These are phyloP conservation scores for Calonectria hawksworthii DNA, from an alignment of 2,329 filamentous ascomycete genomes.

Conservation along the genomic window DNA sequence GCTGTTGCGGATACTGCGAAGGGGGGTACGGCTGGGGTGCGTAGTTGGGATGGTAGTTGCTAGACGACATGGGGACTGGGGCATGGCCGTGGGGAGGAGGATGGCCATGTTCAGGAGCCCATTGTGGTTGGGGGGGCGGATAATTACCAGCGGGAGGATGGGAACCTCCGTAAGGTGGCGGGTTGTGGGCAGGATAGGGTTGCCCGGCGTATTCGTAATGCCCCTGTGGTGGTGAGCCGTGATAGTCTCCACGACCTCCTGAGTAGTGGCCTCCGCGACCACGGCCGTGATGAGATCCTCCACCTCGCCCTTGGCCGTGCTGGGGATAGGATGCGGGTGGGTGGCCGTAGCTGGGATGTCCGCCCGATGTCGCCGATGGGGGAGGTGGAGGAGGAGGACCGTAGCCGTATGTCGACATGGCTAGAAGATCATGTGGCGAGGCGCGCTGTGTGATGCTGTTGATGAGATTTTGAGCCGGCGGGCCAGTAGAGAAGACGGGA, in stretches of 20 bases:
- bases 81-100: slow-evolving; percentile 61
- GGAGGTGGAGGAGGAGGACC: slow-evolving; percentile 66
- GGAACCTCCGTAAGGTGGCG: slow-evolving; percentile 48
- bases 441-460: not conserved
- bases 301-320: slow-evolving; percentile 53
- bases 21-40: slow-evolving; percentile 66
- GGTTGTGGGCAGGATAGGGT: slow-evolving; percentile 50
- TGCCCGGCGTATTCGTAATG: slow-evolving; percentile 62
- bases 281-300: slow-evolving; percentile 53
- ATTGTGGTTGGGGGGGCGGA: slow-evolving; percentile 56
- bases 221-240: slow-evolving; percentile 51
- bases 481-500: not conserved
- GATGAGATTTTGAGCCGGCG: not conserved
- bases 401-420: slow-evolving; percentile 67
- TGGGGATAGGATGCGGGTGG: slow-evolving; percentile 56
- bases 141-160: slow-evolving; percentile 56
- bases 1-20: slow-evolving; percentile 59
- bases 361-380: slow-evolving; percentile 47
- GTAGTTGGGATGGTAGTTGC: slow-evolving; percentile 72
- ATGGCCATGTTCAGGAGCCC: slow-evolving; percentile 56
- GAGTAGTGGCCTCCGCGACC: slow-evolving; percentile 58
- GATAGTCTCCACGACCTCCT: slow-evolving; percentile 58
- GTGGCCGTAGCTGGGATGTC: slow-evolving; percentile 55
- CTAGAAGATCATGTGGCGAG: slow-evolving; percentile 1
- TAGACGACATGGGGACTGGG: slow-evolving; percentile 62